These are phyloP conservation scores for Turritis glabra DNA, from an alignment of 345 rosid species.

Conservation along the genomic window DNA sequence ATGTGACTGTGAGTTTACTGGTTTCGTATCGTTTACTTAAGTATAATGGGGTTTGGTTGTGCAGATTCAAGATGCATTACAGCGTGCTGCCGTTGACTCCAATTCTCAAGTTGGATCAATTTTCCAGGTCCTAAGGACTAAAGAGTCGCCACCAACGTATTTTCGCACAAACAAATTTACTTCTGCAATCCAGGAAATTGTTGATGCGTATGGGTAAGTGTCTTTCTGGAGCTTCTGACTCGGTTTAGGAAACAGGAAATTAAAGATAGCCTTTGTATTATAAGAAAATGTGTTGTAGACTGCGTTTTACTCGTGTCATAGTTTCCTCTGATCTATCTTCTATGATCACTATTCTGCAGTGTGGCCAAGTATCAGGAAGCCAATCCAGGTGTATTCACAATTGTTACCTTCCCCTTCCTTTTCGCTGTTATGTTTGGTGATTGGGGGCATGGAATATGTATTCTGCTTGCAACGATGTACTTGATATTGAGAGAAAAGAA, in stretches of 20 bases:
- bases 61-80: constrained; percentile 95
- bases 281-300: background rate
- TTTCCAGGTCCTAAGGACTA: constrained; percentile 73
- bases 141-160: constrained; percentile 83
- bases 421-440: constrained; percentile 99
- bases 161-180: constrained; percentile 83
- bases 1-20: constrained; percentile 2
- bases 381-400: constrained; percentile 87
- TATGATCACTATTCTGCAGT: constrained; percentile 49
- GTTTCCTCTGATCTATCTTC: constrained; percentile 9
- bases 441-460: constrained; percentile 99
- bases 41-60: constrained; percentile 33
- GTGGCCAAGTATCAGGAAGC: constrained; percentile 96
- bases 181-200: constrained; percentile 87
- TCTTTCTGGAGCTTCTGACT: constrained; percentile 11
- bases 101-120: constrained; percentile 88
- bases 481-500: constrained; percentile 79
- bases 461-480: constrained; percentile 73
- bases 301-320: constrained; percentile 8
- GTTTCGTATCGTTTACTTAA: constrained; percentile 14
- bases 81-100: constrained; percentile 83
- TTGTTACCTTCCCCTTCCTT: constrained; percentile 91
- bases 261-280: background rate
- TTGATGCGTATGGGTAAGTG: constrained; percentile 92
- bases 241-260: constrained; percentile 1